Evolutionary conservation across 495 filamentous ascomycete species (phyloP), one percentile per base, ranked within the genome.

Genomic region (Hypoxylon cercidicola): DNA sequence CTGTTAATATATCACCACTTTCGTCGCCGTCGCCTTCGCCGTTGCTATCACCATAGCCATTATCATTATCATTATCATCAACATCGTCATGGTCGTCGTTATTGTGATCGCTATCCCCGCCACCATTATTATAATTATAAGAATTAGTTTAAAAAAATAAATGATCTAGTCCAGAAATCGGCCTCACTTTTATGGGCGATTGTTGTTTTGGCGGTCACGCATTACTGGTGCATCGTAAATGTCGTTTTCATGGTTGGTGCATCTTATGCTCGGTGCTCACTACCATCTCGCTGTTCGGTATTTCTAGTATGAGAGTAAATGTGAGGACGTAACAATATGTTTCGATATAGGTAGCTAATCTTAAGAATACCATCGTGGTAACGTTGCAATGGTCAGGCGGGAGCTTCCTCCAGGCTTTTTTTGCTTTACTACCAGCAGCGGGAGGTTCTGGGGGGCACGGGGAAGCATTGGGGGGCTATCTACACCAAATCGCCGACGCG

Each of bases 311-410:
- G 41, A 41, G 57, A 48, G 39, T 37, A 13, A 53, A 49, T 43
- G 15, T 2, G 4, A 62, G 47, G 23, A 9, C 60, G 57, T 57
- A 39, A 23, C 47, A 47, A 10, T 54, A 32, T 50, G 15, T 47
- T 23, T 39, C 20, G 15, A 48, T 23, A 45, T 46, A 44, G 41
- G 13, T 16, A 39, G 19, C 32, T 37, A 51, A 34, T 54, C 20
- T 59, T 39, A 2, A 41, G 30, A 25, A 20, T 62, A 34, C 50
- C 48, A 37, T 48, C 47, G 50, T 51, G 49, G 64, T 68, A 68
- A 68, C 64, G 64, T 68, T 68, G 64, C 64, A 68, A 16, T 30
- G 15, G 18, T 45, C 3, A 34, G 46, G 47, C 53, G 47, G 58
- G 41, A 57, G 64, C 47, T 59, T 21, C 21, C 54, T 37, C 48